phyloP scores from a whole-genome alignment of 1,284 basidiomycete genomes.

The Apiotrichum siamense region DNA sequence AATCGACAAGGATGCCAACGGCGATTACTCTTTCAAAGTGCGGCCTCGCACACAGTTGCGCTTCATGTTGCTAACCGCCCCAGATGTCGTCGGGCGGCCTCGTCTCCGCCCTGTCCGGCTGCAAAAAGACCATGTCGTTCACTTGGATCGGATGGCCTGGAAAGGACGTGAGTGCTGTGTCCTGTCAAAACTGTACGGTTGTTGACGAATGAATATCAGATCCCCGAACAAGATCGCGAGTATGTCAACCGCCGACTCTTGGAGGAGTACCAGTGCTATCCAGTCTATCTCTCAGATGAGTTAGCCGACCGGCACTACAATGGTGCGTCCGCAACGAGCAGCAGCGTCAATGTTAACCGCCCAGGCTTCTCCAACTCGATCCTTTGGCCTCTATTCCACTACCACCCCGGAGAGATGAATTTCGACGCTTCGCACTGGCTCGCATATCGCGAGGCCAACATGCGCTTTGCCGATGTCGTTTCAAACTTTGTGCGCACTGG shows the following conservation, averaged over 20 bases:
- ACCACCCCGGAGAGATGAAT: conserved; percentile 98
- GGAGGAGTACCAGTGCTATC: conserved; percentile 94
- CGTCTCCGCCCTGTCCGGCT: conserved; percentile 86
- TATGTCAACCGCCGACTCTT: conserved; percentile 79
- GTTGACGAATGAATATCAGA: conserved; percentile 50
- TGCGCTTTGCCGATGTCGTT: conserved; percentile 87
- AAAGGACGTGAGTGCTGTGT: conserved; percentile 40
- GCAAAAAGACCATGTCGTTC: conserved; percentile 93
- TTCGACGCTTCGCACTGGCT: conserved; percentile 98
- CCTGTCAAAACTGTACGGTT: neutral
- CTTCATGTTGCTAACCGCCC: neutral
- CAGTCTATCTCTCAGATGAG: conserved; percentile 95
- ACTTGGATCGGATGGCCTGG: conserved; percentile 86
- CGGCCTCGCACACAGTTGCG: neutral
- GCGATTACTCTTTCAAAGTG: conserved; percentile 85
- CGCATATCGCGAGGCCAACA: conserved; percentile 94
- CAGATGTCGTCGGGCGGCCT: conserved; percentile 89
- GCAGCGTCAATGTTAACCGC: neutral
- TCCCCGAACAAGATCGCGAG: conserved; percentile 77
- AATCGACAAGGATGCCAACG: conserved; percentile 76
- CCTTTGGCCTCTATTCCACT: conserved; percentile 98
- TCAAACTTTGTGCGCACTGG: conserved; percentile 68
- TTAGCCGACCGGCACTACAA: conserved; percentile 98
- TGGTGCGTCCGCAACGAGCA: conserved; percentile 47
- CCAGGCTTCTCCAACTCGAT: conserved; percentile 92